These are phyloP conservation scores for Fusarium equiseti DNA, from an alignment of 2,329 filamentous ascomycete species.

Conservation along the genomic window DNA sequence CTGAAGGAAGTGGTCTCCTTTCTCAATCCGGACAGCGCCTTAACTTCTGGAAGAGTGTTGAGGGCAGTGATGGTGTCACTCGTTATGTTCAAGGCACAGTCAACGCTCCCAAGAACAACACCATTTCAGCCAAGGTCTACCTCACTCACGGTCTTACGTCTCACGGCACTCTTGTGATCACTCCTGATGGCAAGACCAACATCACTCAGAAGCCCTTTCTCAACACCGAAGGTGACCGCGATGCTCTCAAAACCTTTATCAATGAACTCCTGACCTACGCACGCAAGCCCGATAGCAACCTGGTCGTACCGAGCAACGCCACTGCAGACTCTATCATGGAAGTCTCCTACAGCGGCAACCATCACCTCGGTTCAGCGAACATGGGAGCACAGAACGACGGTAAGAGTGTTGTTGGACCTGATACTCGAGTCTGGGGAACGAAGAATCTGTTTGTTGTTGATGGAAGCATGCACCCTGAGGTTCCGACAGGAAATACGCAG, in stretches of 20 bases:
- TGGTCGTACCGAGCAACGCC: constrained; percentile 40
- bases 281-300: constrained; percentile 35
- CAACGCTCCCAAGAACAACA: constrained; percentile 57
- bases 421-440: constrained; percentile 51
- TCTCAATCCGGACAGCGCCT: constrained; percentile 59
- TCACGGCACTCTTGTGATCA: constrained; percentile 58
- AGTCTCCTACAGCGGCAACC: constrained; percentile 45
- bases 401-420: constrained; percentile 49
- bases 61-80: constrained; percentile 54
- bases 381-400: constrained; percentile 51
- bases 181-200: constrained; percentile 54
- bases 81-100: constrained; percentile 59
- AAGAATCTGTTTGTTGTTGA: constrained; percentile 50
- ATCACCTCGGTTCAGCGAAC: constrained; percentile 49
- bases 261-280: constrained; percentile 46
- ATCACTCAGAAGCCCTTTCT: constrained; percentile 54
- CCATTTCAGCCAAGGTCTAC: constrained; percentile 62
- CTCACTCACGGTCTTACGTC: constrained; percentile 63
- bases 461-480: constrained; percentile 49
- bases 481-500: constrained; percentile 47
- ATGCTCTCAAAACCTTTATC: constrained; percentile 46
- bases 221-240: constrained; percentile 50
- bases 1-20: constrained; percentile 55
- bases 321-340: constrained; percentile 44
- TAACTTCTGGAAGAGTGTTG: constrained; percentile 60